Evolutionary conservation across 306 rosid species (phyloP), one percentile per base, ranked within the genome.

Genomic region (Datisca glomerata): DNA sequence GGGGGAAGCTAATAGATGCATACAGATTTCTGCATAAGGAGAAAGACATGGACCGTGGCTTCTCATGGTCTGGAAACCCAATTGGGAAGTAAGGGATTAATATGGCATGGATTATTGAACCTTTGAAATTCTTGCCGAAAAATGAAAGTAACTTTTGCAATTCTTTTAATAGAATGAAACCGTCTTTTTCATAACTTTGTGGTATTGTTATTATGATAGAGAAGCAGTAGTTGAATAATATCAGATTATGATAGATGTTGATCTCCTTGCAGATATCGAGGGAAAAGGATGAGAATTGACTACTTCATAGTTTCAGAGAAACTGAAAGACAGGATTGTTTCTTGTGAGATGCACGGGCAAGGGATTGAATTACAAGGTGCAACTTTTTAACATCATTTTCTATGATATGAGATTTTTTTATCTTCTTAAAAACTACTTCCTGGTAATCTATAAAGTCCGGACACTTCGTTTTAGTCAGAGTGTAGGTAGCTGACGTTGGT

Each of bases 251-350:
- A n/a, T n/a, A n/a, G n/a, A n/a, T n/a, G n/a, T n/a, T n/a, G n/a
- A 51, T 54, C 61, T 56, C 47, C 60, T 60, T 57, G 68, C 61
- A 89, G 97, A 91, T 83, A 89, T 56, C 85, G 95, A 7, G 97
- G 97, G 55, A 89, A 89, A 70, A 69, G 93, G 64, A 89, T 89
- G 97, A 72, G 97, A 70, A 89, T 89, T 45, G 97, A 89, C 79
- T 89, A 83, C 47, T 83, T 83, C 43, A 6, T 74, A 52, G 80
- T 64, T 57, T 71, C 91, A 32, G 91, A 89, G 64, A 39, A 52
- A 45, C 72, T 89, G 17, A 61, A 65, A 64, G 84, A 73, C 41
- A 76, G 63, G 73, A 80, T 80, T 64, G 59, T 61, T 70, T 70
- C 75, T n/a, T 83, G 97, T 50, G 79, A 80, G 61, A 80, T 83